phyloP scores from a whole-genome alignment of 208 protist genomes.

The Crithidia fasciculata region DNA sequence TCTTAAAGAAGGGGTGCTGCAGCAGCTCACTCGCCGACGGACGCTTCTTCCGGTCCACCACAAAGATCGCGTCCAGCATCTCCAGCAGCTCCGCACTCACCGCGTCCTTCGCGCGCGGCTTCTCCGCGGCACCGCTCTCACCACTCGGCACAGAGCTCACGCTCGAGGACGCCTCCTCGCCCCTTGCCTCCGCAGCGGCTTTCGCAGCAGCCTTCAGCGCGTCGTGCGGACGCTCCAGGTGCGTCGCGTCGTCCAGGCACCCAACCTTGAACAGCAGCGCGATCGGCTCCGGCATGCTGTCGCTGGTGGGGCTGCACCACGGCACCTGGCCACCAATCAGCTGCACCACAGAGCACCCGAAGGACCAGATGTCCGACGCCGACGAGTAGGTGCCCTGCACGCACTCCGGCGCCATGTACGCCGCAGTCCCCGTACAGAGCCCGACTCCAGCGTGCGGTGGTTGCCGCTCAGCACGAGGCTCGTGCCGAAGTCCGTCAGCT shows the following conservation, averaged over 20 bases:
- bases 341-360: conserved; percentile 82
- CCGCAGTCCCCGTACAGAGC: conserved; percentile 64
- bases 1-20: conserved; percentile 56
- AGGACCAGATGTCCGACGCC: conserved; percentile 87
- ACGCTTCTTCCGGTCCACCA: conserved; percentile 47
- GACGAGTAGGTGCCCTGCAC: conserved; percentile 59
- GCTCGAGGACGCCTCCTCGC: not conserved
- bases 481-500: conserved; percentile 89
- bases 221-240: conserved; percentile 44
- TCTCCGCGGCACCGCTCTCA: not conserved
- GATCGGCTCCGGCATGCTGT: conserved; percentile 31
- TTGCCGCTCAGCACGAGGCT: conserved; percentile 51
- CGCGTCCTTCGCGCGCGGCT: conserved; percentile 1
- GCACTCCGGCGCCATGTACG: conserved; percentile 82
- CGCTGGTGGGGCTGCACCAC: conserved; percentile 46
- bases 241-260: conserved; percentile 40
- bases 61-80: conserved; percentile 55
- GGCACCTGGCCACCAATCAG: conserved; percentile 61
- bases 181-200: not conserved
- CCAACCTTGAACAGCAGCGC: conserved; percentile 70
- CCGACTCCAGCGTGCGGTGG: conserved; percentile 38
- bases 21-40: conserved; percentile 56
- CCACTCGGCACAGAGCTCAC: not conserved
- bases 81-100: conserved; percentile 34
- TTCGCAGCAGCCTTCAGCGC: conserved; percentile 15